A percentile compares a stretch with the other conserved stretches of the same genome.
Evolutionary conservation across 495 filamentous ascomycete genomes (phyloP).

Genomic region (Penicillium cataractarum): DNA sequence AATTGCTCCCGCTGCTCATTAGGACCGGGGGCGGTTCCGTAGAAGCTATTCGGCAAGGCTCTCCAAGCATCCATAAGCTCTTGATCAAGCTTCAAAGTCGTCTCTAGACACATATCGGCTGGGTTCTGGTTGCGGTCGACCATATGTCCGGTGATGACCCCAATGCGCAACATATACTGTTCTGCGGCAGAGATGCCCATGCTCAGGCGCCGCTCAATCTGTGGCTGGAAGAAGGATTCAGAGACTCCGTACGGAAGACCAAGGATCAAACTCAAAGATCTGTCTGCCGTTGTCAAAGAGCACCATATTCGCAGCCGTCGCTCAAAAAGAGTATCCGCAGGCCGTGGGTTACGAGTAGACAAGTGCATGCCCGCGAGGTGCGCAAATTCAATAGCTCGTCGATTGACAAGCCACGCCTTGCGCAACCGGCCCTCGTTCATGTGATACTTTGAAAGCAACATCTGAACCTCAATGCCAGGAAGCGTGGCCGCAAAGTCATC

Average conservation of each 20-base stretch:
- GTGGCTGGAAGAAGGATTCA: constrained; percentile 39
- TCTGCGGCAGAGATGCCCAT: constrained; percentile 21
- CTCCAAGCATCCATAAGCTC: constrained; percentile 47
- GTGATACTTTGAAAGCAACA: constrained; percentile 50
- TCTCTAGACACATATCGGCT: constrained; percentile 38
- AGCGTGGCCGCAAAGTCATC: constrained; percentile 53
- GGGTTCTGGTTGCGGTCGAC: constrained; percentile 54
- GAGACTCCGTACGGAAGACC: constrained; percentile 53
- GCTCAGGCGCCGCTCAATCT: constrained; percentile 27
- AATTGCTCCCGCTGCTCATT: constrained; percentile 26
- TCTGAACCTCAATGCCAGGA: constrained; percentile 54
- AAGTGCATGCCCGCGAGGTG: constrained; percentile 51
- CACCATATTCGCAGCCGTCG: constrained; percentile 50
- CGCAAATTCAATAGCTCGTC: constrained; percentile 51
- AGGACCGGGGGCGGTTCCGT: constrained; percentile 19
- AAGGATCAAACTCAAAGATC: constrained; percentile 50
- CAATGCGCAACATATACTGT: constrained; percentile 38
- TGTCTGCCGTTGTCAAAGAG: constrained; percentile 45
- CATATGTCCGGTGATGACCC: constrained; percentile 49
- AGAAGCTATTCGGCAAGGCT: constrained; percentile 41
- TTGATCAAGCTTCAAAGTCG: constrained; percentile 51
- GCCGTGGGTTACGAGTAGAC: constrained; percentile 27
- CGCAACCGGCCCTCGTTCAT: constrained; percentile 55
- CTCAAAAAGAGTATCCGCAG: constrained; percentile 27
- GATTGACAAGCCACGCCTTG: constrained; percentile 51